A percentile compares a stretch with the other conserved stretches of the same genome.
Evolutionary conservation across 345 rosid species (phyloP).

Genomic region (Acer saccharum): DNA sequence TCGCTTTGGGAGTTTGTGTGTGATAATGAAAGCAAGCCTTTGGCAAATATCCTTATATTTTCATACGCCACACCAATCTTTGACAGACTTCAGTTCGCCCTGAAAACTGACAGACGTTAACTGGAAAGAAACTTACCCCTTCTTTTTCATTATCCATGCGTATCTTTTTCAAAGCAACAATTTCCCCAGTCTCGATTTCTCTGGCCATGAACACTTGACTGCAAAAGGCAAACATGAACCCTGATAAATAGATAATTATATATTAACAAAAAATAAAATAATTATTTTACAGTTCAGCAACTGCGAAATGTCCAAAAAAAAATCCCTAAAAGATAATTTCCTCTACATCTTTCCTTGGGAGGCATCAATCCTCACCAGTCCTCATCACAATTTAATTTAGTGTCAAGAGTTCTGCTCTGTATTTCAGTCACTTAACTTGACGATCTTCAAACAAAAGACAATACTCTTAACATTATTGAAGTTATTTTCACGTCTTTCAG

Average conservation of each 20-base stretch:
- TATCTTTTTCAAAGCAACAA: constrained; percentile 90
- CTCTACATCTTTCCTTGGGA: background rate
- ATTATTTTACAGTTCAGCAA: background rate
- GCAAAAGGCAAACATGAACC: constrained; percentile 25
- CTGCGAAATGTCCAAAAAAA: background rate
- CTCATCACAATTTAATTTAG: background rate
- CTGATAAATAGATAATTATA: background rate
- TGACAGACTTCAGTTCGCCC: background rate
- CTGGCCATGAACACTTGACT: constrained; percentile 96
- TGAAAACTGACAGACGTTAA: background rate
- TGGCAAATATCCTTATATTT: no score
- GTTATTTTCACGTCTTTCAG: background rate
- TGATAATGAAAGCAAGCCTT: background rate
- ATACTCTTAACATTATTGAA: background rate
- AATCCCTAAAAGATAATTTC: no score
- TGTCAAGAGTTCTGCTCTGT: background rate
- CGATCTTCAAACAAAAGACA: background rate
- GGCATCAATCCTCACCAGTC: background rate
- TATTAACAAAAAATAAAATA: background rate
- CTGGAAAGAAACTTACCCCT: constrained; percentile 56
- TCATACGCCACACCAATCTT: background rate
- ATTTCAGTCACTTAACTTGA: background rate
- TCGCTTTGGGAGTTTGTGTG: background rate
- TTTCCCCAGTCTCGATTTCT: constrained; percentile 84
- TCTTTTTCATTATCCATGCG: constrained; percentile 98